These are phyloP conservation scores for Leucosporidium yakuticum DNA, from an alignment of 768 basidiomycete species.

Conservation along the genomic window DNA sequence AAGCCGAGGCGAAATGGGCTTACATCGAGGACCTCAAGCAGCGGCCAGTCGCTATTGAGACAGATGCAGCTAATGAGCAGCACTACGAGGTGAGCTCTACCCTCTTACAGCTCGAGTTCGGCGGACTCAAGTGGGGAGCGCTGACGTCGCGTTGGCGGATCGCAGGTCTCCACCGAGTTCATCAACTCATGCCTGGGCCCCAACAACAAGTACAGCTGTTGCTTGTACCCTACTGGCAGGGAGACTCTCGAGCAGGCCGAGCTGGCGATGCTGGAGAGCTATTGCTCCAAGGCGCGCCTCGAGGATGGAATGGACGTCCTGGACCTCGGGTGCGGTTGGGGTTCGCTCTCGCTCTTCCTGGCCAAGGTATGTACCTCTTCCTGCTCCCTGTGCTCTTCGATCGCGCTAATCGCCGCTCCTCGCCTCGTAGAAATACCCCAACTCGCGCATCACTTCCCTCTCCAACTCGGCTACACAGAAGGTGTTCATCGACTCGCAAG, in stretches of 20 bases:
- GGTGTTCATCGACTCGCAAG: constrained; percentile 54
- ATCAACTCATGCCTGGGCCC: constrained; percentile 63
- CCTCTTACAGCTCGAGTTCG: neutral
- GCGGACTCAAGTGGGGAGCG: neutral
- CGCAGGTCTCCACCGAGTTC: constrained; percentile 45
- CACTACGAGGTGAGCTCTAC: constrained; percentile 57
- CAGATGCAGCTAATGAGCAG: constrained; percentile 66
- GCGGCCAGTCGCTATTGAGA: constrained; percentile 59
- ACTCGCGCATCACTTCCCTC: constrained; percentile 56
- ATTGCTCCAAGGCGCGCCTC: constrained; percentile 60
- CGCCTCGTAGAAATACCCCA: constrained; percentile 57
- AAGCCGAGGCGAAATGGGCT: constrained; percentile 50
- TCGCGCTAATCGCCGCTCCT: neutral
- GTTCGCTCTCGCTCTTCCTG: constrained; percentile 62
- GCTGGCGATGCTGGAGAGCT: constrained; percentile 59
- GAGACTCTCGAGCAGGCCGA: constrained; percentile 61
- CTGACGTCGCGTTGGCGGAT: constrained; percentile 45
- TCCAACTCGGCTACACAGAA: constrained; percentile 68
- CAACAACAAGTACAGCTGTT: constrained; percentile 62
- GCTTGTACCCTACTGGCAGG: constrained; percentile 57
- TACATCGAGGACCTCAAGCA: constrained; percentile 62
- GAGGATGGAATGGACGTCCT: constrained; percentile 59
- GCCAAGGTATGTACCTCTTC: constrained; percentile 50
- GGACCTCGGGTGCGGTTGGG: constrained; percentile 71
- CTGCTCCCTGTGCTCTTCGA: neutral